Evolutionary conservation across 768 basidiomycete genomes (phyloP), one percentile per base, ranked within the genome.

Genomic region (Krasilnikovozyma curviuscula): DNA sequence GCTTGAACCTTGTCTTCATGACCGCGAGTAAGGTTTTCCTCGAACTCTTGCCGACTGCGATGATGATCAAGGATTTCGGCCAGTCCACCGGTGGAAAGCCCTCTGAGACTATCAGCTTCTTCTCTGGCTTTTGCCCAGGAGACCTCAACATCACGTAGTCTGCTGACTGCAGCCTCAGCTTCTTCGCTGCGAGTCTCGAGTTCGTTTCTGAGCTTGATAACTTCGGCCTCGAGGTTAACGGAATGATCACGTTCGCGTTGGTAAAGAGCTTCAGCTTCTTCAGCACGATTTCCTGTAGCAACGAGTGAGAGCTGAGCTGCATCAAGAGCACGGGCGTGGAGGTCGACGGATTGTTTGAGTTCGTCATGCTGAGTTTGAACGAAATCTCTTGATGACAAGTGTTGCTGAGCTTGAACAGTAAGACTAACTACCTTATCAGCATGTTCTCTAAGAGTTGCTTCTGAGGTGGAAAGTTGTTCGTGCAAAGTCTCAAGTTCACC

Each of bases 101-200:
- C 79, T 46, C 86, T 71, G 63, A 88, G 77, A 2, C 81, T 76
- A 62, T 93, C 89, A 3, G 86, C 84, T 68, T 95, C 86, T 66
- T 89, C 81, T 13, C 86, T 76, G 35, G 85, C 84, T 63, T 85
- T 82, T 23, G 81, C 75, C 79, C 86, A 93, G 8, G 81, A 76
- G 59, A 81, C 85, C 66, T 93, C 89, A 35, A 79, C 77, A 46
- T 89, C 83, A 23, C 73, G 68, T 35, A 89, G 66, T 46, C 79
- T 71, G 9, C 70, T 66, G 38, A 75, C 73, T 6, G 78, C 70
- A 8, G 74, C 64, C 52, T 89, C 84, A 14, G 76, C 73, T 62
- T 93, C 89, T 2, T 73, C 68, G 1, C 71, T 73, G 50, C 77
- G 73, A 3, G 75, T 67, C 62, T 91, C 85, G 18, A 93, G 66